A percentile compares a stretch with the other conserved stretches of the same genome.
Conservation (phyloP, 768 basidiomycete genomes). For the Boletus coccyginus region DNA sequence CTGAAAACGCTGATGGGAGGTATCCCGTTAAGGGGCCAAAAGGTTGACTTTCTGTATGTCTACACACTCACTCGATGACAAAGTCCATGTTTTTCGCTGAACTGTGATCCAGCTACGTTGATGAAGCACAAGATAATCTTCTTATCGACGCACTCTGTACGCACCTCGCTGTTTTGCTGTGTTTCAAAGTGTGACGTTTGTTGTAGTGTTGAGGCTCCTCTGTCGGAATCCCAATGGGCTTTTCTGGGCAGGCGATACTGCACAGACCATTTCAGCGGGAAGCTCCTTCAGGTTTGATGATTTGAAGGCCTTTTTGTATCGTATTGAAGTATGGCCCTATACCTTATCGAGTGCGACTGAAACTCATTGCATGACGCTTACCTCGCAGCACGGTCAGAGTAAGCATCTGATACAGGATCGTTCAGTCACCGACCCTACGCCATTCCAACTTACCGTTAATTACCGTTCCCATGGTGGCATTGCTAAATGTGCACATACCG, state of each 20-base stretch:
- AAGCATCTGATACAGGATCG: slow-evolving; percentile 10
- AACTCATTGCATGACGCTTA: not conserved
- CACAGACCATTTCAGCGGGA: no score
- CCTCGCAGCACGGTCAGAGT: slow-evolving; percentile 21
- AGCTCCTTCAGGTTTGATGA: no score
- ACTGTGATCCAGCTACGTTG: slow-evolving; percentile 49
- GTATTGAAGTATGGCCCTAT: slow-evolving; percentile 48
- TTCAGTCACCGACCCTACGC: slow-evolving; percentile 26
- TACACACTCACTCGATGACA: not conserved
- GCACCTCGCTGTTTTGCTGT: slow-evolving; percentile 9
- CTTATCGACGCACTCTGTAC: slow-evolving; percentile 60
- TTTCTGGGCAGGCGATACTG: no score
- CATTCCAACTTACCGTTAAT: slow-evolving; percentile 61
- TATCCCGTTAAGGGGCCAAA: slow-evolving; percentile 36
- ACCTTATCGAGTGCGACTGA: not conserved
- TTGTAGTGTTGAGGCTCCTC: slow-evolving; percentile 20
- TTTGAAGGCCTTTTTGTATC: slow-evolving; percentile 62
- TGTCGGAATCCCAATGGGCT: no score
- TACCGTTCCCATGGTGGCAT: slow-evolving; percentile 75
- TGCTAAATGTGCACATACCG: slow-evolving; percentile 42
- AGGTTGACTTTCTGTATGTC: slow-evolving; percentile 55
- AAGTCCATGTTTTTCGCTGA: not conserved
- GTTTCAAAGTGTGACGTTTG: slow-evolving; percentile 4
- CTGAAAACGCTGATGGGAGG: slow-evolving; percentile 34
- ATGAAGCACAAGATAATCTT: slow-evolving; percentile 73